Base-by-base conservation (phyloP, 2,329 filamentous ascomycete species). In the Exophiala bonariae region DNA sequence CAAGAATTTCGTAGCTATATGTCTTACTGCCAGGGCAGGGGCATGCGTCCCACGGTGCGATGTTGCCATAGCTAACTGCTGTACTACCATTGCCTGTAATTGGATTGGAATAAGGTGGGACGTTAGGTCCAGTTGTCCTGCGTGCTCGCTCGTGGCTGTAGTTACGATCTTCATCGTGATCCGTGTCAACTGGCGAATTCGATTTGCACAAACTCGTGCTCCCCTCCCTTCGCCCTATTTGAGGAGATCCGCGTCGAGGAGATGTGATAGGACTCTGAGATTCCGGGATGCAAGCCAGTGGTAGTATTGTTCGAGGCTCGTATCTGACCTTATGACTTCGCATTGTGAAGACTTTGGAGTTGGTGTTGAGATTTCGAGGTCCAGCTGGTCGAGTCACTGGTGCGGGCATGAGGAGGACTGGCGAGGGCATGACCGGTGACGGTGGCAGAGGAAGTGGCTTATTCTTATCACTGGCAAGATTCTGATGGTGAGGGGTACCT, bases 1-100 rank as follows among this genome's bases (percentile, higher is more conserved):
- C 48, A 26, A 47, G 34, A 35, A 50, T 50, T 28, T 47, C 43
- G 28, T 50, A 50, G 33, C 36, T 47, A 31, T 50, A 50, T n/a
- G 48, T 50, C 19, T 37, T 37, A 17, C 19, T 31, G 9, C 18
- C 42, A 13, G 42, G 41, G 13, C 28, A 26, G 16, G 32, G 26
- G 37, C 42, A 34, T 4, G 32, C 18, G 14, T 32, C 31, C 42
- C 47, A 42, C 10, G 47, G 42, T 6, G 32, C 30, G 37, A 46
- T 36, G 19, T 40, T 18, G 31, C 38, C 23, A 30, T 32, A 34
- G 32, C 11, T 16, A 30, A n/a, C n/a, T 18, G 19, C 17, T 16
- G 37, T 28, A 37, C 16, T 28, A 35, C 31, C 13, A 22, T 11
- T 35, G 23, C 23, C 23, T 18, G 13, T 41, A 28, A 20, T 37